Evolutionary conservation across 2,329 filamentous ascomycete genomes (phyloP), one percentile per base, ranked within the genome.

Genomic region (Colletotrichum tropicicola): DNA sequence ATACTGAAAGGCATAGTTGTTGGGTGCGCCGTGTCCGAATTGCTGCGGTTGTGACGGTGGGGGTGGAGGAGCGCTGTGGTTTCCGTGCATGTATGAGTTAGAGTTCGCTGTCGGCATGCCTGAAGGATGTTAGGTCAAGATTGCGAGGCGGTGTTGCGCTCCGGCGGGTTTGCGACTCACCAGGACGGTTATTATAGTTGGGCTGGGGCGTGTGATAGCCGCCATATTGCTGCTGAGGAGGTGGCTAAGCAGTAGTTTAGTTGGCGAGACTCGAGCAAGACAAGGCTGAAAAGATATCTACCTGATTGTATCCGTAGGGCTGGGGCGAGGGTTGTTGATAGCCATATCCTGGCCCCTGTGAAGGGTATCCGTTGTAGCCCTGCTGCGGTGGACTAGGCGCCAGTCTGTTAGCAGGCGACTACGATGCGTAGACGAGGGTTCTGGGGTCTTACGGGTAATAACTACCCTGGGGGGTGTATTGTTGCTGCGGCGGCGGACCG

Each of bases 1-100:
- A 79, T 98, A 98, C 78, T 95, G 92, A 79, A 94, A 98, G 45
- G 85, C 88, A 78, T 97, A 97, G 71, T 85, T 86, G 68, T 89
- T 85, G 17, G 94, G 94, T 13, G 94, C 94, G 61, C 93, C 94
- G 66, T 89, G 84, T 59, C 94, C 92, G 73, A 96, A 96, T 67
- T 86, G 83, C 75, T 94, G 92, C 68, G 90, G 84, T 57, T 85
- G 81, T 61, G 83, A 76, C 17, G 91, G 91, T 7, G 92, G 92
- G 54, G 90, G 87, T 2, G 89, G 84, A 53, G 92, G 92, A 8
- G 81, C 86, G 69, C 77, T 77, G 53, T 83, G 83, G 69, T 87
- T 87, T 67, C 85, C 87, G 69, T 87, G 85, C 65, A 78, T 78
- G 77, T 84, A 88, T 68, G 82, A 80, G 73, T 87, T 87, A 57